Evolutionary conservation across 108 stramenopile genomes (phyloP), one percentile per base, ranked within the genome.

Genomic region (Cyclotella distinguenda): DNA sequence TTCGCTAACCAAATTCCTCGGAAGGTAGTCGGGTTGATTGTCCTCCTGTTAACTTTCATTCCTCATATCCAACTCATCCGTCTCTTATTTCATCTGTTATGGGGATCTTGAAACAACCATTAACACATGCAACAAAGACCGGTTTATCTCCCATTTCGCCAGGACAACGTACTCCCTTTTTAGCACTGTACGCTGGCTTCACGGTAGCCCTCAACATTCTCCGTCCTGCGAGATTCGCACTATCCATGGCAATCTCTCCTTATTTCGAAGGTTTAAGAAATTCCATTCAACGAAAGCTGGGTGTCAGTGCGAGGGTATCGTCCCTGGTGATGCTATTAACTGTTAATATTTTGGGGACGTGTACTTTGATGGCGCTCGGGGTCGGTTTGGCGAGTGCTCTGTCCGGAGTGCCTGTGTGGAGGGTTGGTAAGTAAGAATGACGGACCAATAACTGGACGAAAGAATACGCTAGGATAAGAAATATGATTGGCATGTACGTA

Each of bases 161-260:
- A 1, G 93, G 87, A 12, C 94, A 97, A 77, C 90, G 91, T 89
- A 82, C 87, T 43, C 36, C 64, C 6, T 97, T 94, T 61, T 65
- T 97, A 40, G 87, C 88, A 21, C 86, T 93, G 26, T 97, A 95
- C 64, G 85, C 90, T 3, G 86, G 86, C 5, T 87, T 95, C 35
- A 93, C 79, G 34, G 79, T 91, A 2, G 78, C 90, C 38, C 86
- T 90, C 68, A 97, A 94, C 64, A 40, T 96, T 4, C 45, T 96
- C 33, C 85, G 96, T 62, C 94, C 89, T 21, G 63, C 84, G 32
- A 74, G 90, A 53, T 80, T 91, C 33, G 86, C 86, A 21, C 27
- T 78, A 0, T 71, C 86, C 26, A 76, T 88, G 31, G 80, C 70
- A 13, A 64, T 91, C 23, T 60, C 84, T 6, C 77, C 80, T 11